Base-by-base conservation (phyloP, 163 green algal genomes). In the Prototheca cutis region DNA sequence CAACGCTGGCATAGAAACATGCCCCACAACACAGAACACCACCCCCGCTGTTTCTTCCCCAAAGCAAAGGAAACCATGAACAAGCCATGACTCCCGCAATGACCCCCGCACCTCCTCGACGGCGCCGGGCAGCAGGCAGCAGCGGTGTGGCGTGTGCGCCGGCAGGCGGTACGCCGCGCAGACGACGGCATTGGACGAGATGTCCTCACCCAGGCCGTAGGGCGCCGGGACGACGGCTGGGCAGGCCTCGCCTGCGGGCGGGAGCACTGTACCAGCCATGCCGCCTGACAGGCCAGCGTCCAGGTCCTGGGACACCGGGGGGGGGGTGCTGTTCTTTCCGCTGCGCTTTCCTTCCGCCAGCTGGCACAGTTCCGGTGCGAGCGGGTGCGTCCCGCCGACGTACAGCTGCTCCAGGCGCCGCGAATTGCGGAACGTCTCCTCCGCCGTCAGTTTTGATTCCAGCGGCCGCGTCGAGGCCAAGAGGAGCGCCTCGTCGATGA, bases 401-500 rank as follows among this genome's bases (percentile, higher is more conserved):
- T 88, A 96, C 40, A 98, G 51, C 31, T 87, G 57, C 59, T 96
- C 85, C 7, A 81, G 63, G 36, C 89, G 80, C 13, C 65, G 74
- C 23, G 60, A 72, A 73, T 96, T 96, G 47, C 89, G 75, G 66
- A 60, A 75, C 42, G 62, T 72, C 70, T 94, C 84, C 68, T 89
- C 81, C 21, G 73, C 56, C 21, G 40, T 79, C 40, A 94, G 73
- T 62, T 72, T 63, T 10, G 62, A 55, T 71, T 88, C 77, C 52
- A 77, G 42, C n/a, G 62, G 45, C 24, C 47, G 61, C 15, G 80
- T 87, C 23, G 81, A 77, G 8, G 65, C 70, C 30, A 92, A 66
- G 33, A 95, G 70, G 27, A 81, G 72, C 24, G 71, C 65, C 75
- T 96, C 83, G 42, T 99, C 90, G 45, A 99, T 97, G 76, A 97